Evolutionary conservation across 2,329 filamentous ascomycete genomes (phyloP).

Genomic region (Clarireedia sp.): DNA sequence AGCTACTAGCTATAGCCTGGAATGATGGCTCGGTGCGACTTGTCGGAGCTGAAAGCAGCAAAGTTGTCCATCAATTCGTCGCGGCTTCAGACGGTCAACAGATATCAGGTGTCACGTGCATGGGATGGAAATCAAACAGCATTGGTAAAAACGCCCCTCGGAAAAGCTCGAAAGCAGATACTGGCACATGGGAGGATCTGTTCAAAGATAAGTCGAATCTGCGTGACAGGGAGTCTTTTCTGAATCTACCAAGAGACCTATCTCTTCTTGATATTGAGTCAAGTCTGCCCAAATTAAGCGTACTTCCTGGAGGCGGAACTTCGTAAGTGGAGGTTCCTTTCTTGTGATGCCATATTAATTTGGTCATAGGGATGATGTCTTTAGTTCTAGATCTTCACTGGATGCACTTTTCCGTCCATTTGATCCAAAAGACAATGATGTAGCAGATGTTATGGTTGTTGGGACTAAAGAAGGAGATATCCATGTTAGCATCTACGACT

Average conservation of each 20-base stretch:
- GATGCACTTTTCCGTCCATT: constrained; percentile 30
- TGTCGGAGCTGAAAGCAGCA: constrained; percentile 72
- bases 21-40: constrained; percentile 72
- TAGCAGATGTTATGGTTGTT: constrained; percentile 72
- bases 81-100: constrained; percentile 22
- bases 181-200: constrained; percentile 19
- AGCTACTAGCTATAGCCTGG: constrained; percentile 76
- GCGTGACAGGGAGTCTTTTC: constrained; percentile 10
- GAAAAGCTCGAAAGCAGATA: constrained; percentile 1
- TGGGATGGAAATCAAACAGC: constrained; percentile 31
- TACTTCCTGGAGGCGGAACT: constrained; percentile 56
- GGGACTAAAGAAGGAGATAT: constrained; percentile 64
- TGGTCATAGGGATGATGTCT: constrained; percentile 28
- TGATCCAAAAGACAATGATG: constrained; percentile 56
- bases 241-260: constrained; percentile 63
- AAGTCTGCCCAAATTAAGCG: constrained; percentile 68
- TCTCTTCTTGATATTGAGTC: constrained; percentile 69
- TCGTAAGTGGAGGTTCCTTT: constrained; percentile 40
- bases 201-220: constrained; percentile 11
- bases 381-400: constrained; percentile 28
- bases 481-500: constrained; percentile 78
- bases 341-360: constrained; percentile 7
- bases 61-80: constrained; percentile 64
- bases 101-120: constrained; percentile 37
- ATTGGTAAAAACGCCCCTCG: constrained; percentile 17